Conservation (phyloP, 2,329 filamentous ascomycete genomes). For the Paracorniculantispora psalliotae region DNA sequence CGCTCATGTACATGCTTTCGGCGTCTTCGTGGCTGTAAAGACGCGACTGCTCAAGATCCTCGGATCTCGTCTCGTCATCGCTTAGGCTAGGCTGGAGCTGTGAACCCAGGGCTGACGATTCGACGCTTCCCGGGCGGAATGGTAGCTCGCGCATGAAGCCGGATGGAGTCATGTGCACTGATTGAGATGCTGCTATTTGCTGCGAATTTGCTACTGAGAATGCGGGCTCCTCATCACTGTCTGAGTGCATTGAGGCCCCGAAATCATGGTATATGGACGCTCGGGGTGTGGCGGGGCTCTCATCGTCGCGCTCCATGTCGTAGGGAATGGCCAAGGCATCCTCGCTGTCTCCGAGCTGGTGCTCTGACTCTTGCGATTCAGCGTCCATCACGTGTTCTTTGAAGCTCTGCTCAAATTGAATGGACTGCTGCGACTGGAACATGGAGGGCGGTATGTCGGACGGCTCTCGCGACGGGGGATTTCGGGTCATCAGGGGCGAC, state of each 20-base stretch:
- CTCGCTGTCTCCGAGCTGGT: slow-evolving; percentile 45
- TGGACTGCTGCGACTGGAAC: slow-evolving; percentile 21
- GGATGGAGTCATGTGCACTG: background rate
- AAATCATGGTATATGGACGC: slow-evolving; percentile 43
- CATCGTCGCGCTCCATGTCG: slow-evolving; percentile 38
- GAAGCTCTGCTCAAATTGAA: slow-evolving; percentile 11
- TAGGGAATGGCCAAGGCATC: slow-evolving; percentile 54
- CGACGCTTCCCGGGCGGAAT: slow-evolving; percentile 17
- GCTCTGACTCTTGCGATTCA: slow-evolving; percentile 20
- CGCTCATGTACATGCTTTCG: slow-evolving; percentile 83
- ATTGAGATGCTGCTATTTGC: background rate
- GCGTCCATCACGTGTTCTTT: slow-evolving; percentile 20
- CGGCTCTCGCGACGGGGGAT: slow-evolving; percentile 28
- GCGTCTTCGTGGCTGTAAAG: slow-evolving; percentile 76
- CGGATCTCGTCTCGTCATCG: slow-evolving; percentile 16
- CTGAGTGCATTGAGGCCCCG: slow-evolving; percentile 14
- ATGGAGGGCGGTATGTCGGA: slow-evolving; percentile 16
- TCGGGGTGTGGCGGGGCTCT: slow-evolving; percentile 46
- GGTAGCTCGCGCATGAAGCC: slow-evolving; percentile 16
- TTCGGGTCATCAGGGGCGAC: slow-evolving; percentile 46
- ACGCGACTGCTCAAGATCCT: slow-evolving; percentile 59
- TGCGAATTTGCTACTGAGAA: slow-evolving; percentile 17
- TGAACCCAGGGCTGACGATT: slow-evolving; percentile 2
- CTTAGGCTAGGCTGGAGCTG: background rate
- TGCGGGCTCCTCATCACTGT: slow-evolving; percentile 22